Conservation (phyloP, 2,329 filamentous ascomycete species). For the Nigrograna mackinnonii region DNA sequence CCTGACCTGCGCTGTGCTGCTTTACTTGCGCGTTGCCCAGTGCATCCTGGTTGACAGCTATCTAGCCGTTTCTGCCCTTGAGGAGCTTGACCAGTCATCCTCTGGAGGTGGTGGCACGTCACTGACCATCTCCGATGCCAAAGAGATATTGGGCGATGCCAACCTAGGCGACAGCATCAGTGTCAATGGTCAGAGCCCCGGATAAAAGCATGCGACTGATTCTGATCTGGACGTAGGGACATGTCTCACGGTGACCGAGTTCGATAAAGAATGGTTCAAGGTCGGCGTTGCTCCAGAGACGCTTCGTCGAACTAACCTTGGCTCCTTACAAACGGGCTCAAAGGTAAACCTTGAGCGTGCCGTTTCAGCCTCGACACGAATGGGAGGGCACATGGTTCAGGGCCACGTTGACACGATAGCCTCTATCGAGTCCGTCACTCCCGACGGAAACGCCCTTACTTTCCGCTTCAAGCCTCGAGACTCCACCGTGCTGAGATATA, state of each 20-base stretch:
- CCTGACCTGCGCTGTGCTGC: no score
- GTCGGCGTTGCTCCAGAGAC: slow-evolving; percentile 96
- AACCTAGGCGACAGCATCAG: slow-evolving; percentile 91
- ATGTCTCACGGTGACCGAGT: slow-evolving; percentile 88
- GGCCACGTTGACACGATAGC: slow-evolving; percentile 94
- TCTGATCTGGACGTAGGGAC: slow-evolving; percentile 55
- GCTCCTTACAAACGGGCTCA: slow-evolving; percentile 66
- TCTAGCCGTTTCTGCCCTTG: slow-evolving; percentile 80
- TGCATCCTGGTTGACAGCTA: slow-evolving; percentile 31
- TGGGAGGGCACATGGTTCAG: slow-evolving; percentile 98
- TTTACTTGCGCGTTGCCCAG: slow-evolving; percentile 2
- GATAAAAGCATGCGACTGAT: no score
- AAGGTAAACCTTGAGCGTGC: slow-evolving; percentile 92
- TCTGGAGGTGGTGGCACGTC: slow-evolving; percentile 80
- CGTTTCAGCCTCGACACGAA: slow-evolving; percentile 86
- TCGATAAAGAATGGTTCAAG: slow-evolving; percentile 70
- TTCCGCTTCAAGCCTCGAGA: slow-evolving; percentile 79
- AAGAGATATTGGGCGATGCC: slow-evolving; percentile 79
- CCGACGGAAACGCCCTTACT: slow-evolving; percentile 88
- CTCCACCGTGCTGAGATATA: slow-evolving; percentile 73
- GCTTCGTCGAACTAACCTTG: slow-evolving; percentile 93
- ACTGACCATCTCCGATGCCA: slow-evolving; percentile 77
- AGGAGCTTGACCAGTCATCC: slow-evolving; percentile 74
- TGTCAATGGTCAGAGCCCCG: slow-evolving; percentile 79
- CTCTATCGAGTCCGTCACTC: slow-evolving; percentile 69